Evolutionary conservation across 768 basidiomycete species (phyloP), one percentile per base, ranked within the genome.

Genomic region (Chalciporus sphaerocephalus): DNA sequence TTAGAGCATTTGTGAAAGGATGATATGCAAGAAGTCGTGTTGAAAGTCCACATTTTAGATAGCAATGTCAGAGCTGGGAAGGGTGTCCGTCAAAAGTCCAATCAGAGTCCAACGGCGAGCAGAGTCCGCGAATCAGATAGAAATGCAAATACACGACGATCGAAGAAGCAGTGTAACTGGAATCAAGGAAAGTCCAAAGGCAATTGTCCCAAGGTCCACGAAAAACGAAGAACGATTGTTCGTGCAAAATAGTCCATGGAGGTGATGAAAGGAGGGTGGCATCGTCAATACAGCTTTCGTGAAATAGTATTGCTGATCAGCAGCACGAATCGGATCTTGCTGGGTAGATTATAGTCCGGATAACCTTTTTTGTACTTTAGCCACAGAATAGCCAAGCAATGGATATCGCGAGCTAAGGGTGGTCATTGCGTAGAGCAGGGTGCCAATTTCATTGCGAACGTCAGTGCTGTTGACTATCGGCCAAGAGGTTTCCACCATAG

Each of bases 371-470:
- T 67, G 65, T 22, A 56, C 57, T 36, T 64, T 65, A 33, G 59
- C 47, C 30, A 53, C 61, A 8, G 64, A 52, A 36, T 65, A 65
- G 6, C 61, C 55, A 46, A 83, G 68, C 49, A 87, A 66, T 24
- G 85, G 85, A 60, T 81, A 85, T 38, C 72, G 72, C 10, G 76
- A 62, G 48, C 75, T 74, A 36, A 87, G 75, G 46, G 69, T 76
- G 47, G 71, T 80, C 76, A 87, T 78, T 49, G 80, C 82, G 53
- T 76, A 83, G 22, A 84, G 68, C 40, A 88, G 61, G 15, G 77
- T 71, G 25, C 70, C 72, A 33, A 86, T 75, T 48, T 87, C 83
- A 55, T 69, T 76, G 50, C 80, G 79, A 42, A 82, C 65, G 48
- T 86, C 83, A 44, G 74, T 66, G 45, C 70, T 72, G 57, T 76